Evolutionary conservation across 1,139 yeast species (phyloP).

Genomic region (Yamadazyma songkhlaensis): DNA sequence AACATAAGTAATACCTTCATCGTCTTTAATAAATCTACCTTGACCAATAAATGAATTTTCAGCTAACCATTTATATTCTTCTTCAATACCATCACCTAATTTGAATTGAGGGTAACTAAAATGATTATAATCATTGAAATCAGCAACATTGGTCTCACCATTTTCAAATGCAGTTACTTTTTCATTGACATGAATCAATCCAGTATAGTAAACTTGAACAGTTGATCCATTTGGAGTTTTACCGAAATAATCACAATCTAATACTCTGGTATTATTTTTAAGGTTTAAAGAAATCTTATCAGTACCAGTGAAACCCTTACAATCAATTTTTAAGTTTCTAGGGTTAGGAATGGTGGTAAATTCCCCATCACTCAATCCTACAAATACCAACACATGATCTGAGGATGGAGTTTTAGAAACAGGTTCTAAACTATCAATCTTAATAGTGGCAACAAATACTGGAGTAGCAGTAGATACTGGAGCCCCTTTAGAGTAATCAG

Average conservation of each 20-base stretch:
- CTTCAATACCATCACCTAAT: constrained; percentile 37
- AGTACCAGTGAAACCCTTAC: constrained; percentile 30
- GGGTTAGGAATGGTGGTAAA: constrained; percentile 27
- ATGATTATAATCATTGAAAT: constrained; percentile 46
- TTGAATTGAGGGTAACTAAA: constrained; percentile 43
- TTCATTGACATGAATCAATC: constrained; percentile 38
- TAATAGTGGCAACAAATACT: constrained; percentile 28
- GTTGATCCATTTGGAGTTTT: constrained; percentile 38
- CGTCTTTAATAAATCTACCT: constrained; percentile 52
- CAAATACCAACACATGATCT: background rate
- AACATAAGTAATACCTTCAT: constrained; percentile 39
- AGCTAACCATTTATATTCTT: constrained; percentile 46
- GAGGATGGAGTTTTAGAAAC: constrained; percentile 1
- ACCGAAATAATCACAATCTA: constrained; percentile 51
- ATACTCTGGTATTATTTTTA: constrained; percentile 27
- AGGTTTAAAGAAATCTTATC: constrained; percentile 43
- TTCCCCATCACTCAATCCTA: constrained; percentile 21
- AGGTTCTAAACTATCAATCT: constrained; percentile 17
- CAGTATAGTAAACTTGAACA: constrained; percentile 42
- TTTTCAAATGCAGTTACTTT: constrained; percentile 20
- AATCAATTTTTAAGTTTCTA: constrained; percentile 29
- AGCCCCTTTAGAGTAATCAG: background rate
- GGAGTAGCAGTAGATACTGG: constrained; percentile 24
- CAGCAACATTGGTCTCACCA: constrained; percentile 23
- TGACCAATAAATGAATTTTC: constrained; percentile 47